Evolutionary conservation across 495 filamentous ascomycete genomes (phyloP), one percentile per base, ranked within the genome.

Genomic region (Podospora appendiculata): DNA sequence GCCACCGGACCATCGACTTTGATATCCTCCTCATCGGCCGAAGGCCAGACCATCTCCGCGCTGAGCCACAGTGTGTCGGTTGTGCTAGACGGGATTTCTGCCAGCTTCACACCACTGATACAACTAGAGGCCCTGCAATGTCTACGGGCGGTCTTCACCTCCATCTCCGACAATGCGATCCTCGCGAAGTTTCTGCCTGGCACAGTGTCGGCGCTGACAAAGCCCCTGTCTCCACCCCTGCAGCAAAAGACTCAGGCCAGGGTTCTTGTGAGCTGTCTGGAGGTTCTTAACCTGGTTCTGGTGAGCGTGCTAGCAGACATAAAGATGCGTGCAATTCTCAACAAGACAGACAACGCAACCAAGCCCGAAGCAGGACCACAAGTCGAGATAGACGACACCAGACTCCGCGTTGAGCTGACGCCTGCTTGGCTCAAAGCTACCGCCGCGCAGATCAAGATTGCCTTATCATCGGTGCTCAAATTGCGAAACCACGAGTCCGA

Each of bases 171-270:
- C 62, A 76, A 77, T 45, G 75, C 87, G 9, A 79, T 88, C 4
- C 74, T 95, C 45, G 86, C 86, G 4, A 88, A 79, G 45, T 90
- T 97, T 56, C 79, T 96, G 58, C 93, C 93, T 8, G 88, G 94
- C 8, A 89, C 90, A 4, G 83, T 96, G 1, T 96, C 92, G 8
- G 78, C 83, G 6, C 63, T 99, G 44, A 85, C 84, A 10, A 90
- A 84, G 65, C 71, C 86, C 13, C 68, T 97, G 34, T 84, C 83
- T 32, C 82, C 85, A 0, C 83, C 80, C 1, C 81, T 79, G 7
- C 79, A 82, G 49, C 70, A 73, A 51, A 85, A 84, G 51, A 75
- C 80, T 14, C 80, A 84, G 47, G 84, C 78, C 53, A 80, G 72
- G 54, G 73, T 92, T 1, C 69, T 96, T 8, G 69, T 81, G 5